Evolutionary conservation across 768 basidiomycete genomes (phyloP), one percentile per base, ranked within the genome.

Genomic region (Boletus rufocinnamomeus): DNA sequence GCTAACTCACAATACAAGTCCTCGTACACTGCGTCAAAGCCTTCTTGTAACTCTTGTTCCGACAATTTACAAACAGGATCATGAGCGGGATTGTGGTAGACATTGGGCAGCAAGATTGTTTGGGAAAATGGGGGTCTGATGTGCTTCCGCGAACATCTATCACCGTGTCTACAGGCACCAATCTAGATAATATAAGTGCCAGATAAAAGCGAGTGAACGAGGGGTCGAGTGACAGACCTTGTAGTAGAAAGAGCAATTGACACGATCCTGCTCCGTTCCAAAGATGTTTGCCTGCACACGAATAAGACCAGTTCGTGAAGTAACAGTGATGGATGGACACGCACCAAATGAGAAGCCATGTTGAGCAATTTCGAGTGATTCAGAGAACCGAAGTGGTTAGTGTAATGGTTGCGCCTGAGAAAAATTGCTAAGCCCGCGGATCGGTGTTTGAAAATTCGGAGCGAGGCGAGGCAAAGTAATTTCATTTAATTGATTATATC

Each of bases 191-290:
- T 5, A 49, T 61, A 8, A 66, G 50, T 17, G 14, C 17, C 50
- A 27, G 56, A n/a, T 52, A 55, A 45, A 19, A 50, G 47, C 19
- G 9, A 8, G 21, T 21, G 51, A 10, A 21, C 3, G 2, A 13
- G 60, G 7, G 35, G 13, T 38, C 54, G 57, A 40, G 43, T 19
- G 40, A 73, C 83, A 35, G 61, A 91, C 91, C 79, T 96, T 96
- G 80, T 96, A 95, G 77, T 97, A 98, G 79, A 99, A 98, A 1
- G 95, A 98, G 72, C 96, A 99, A 72, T 99, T 99, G 62, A 99
- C 96, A 66, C 95, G 88, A 72, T 93, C 91, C 74, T 93, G 91
- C 74, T 93, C 91, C 61, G 92, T 95, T 64, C 93, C 93, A 67
- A 96, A 98, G 72, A 98, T 98, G 61, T 95, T 95, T 60, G 95